Base-by-base conservation (phyloP, 116 monocot genomes). In the Phalaenopsis hybrid region DNA sequence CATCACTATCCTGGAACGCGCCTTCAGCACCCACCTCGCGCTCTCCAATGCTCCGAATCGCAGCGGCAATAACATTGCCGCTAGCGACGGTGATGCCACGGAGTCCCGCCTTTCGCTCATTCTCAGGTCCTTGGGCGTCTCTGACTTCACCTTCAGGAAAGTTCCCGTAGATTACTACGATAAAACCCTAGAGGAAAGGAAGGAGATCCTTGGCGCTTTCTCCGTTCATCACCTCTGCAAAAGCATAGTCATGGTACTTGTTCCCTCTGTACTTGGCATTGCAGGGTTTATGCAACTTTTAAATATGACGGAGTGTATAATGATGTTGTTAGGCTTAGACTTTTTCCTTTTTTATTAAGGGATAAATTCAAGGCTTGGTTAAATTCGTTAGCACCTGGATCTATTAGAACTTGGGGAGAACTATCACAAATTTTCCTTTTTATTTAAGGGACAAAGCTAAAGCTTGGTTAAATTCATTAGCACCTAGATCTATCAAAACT, bases 221-320 rank as follows among this genome's bases (percentile, higher is more conserved):
- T 93, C 95, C 17, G 79, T 90, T 37, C 83, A 93, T 12, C 95
- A 98, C 79, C 92, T 98, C 31, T 98, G 98, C 93, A 98, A 98
- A 87, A 93, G 90, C 92, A 98, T 98, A 58, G 98, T 98, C 43
- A 55, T 98, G 93, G 98, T 98, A 89, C 49, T 63, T 33, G 7
- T n/a, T 44, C 13, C 8, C 9, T 79, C 4, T 73, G 75, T 84
- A 12, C 67, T 28, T 1, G 82, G 58, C 88, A 86, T 88, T 88
- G 83, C 65, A n/a, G n/a, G n/a, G n/a, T n/a, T n/a, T n/a, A n/a
- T n/a, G n/a, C n/a, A n/a, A n/a, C n/a, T n/a, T n/a, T n/a, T n/a
- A n/a, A n/a, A n/a, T n/a, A n/a, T n/a, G n/a, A n/a, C n/a, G n/a
- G n/a, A n/a, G n/a, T n/a, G n/a, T n/a, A n/a, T n/a, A n/a, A n/a